A percentile compares a stretch with the other conserved stretches of the same genome.
Conservation (phyloP, 148 eudicot species). For the Nepenthes mirabilis region DNA sequence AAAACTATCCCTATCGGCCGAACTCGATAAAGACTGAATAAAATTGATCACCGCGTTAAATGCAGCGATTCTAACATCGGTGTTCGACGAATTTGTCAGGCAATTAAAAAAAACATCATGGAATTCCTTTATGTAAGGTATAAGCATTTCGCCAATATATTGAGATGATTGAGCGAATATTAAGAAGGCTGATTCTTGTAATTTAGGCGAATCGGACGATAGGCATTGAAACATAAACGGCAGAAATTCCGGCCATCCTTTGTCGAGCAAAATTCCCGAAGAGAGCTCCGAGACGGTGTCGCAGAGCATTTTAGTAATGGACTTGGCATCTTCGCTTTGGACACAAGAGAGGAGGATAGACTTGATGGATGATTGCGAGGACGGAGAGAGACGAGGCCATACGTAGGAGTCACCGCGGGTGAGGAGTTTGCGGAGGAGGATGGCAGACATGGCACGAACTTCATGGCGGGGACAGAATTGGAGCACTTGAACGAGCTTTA, state of each 20-base stretch:
- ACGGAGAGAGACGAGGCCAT: constrained; percentile 40
- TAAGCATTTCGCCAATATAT: constrained; percentile 47
- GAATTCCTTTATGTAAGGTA: constrained; percentile 47
- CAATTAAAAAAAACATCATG: constrained; percentile 56
- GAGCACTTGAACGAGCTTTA: constrained; percentile 51
- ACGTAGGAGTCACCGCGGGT: constrained; percentile 39
- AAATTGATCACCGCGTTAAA: constrained; percentile 69
- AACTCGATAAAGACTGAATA: constrained; percentile 57
- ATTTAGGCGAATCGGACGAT: constrained; percentile 30
- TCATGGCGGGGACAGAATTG: constrained; percentile 40
- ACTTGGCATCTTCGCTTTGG: constrained; percentile 43
- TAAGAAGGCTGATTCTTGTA: constrained; percentile 66
- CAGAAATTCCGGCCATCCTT: constrained; percentile 57
- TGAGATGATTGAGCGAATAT: constrained; percentile 75
- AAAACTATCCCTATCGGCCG: constrained; percentile 67
- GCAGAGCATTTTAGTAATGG: constrained; percentile 54
- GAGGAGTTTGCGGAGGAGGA: constrained; percentile 59
- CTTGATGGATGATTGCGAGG: constrained; percentile 45
- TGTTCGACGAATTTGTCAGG: constrained; percentile 21
- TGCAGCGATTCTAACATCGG: constrained; percentile 69
- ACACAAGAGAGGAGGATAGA: constrained; percentile 34
- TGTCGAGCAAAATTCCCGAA: constrained; percentile 53
- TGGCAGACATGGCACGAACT: constrained; percentile 64
- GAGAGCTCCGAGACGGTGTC: constrained; percentile 75
- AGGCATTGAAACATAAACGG: constrained; percentile 73